phyloP scores from a whole-genome alignment of 768 basidiomycete genomes.

The Suillus spraguei region DNA sequence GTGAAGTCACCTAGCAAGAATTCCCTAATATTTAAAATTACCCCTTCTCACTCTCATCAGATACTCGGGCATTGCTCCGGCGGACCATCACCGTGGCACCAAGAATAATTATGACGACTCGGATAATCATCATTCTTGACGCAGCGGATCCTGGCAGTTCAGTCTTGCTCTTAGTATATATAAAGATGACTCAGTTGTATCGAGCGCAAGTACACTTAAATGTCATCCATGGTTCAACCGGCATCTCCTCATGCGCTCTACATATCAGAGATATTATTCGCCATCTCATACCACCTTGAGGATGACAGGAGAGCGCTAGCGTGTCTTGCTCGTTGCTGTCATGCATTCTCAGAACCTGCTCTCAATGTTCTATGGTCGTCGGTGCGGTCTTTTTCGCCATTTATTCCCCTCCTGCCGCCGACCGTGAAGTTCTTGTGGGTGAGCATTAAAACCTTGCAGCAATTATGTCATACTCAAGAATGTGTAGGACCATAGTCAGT shows the following conservation, averaged over 20 bases:
- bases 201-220: neutral
- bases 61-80: too few species aligned
- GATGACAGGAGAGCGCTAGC: slow-evolving; percentile 16
- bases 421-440: slow-evolving; percentile 17
- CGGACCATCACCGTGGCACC: neutral
- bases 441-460: neutral
- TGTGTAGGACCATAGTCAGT: neutral
- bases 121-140: neutral
- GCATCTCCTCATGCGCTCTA: slow-evolving; percentile 11
- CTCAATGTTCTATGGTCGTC: slow-evolving; percentile 22
- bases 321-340: slow-evolving; percentile 16
- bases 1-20: too few species aligned
- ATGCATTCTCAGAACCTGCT: slow-evolving; percentile 12
- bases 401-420: slow-evolving; percentile 18
- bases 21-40: neutral
- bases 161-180: neutral
- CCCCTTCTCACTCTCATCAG: neutral
- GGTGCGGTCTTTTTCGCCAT: slow-evolving; percentile 19
- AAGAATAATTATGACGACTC: neutral
- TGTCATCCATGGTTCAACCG: neutral
- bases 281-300: slow-evolving; percentile 15
- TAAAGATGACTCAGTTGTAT: neutral
- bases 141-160: neutral
- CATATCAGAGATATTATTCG: slow-evolving; percentile 19
- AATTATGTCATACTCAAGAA: neutral